Base-by-base conservation (phyloP, 768 basidiomycete genomes). In the Leccinum olivaceopallidum region DNA sequence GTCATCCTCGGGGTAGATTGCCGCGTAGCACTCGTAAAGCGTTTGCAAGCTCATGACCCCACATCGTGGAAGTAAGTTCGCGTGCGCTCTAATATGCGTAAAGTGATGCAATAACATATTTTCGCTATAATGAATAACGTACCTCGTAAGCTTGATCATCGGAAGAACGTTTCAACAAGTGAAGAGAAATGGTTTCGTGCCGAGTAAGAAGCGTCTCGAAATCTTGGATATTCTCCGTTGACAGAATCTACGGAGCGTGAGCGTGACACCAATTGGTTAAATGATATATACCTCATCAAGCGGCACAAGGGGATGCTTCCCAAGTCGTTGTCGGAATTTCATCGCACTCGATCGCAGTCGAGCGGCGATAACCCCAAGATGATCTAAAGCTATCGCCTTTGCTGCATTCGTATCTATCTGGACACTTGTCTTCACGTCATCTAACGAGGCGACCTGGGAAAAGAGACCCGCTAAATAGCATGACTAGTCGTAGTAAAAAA, bases 121-220 rank as follows among this genome's bases (percentile, higher is more conserved):
- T n/a, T 5, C 13, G 28, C 3, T 51, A 6, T 44, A 36, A 50
- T 49, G 2, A 5, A 36, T 14, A 7, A 71, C 86, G 60, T 65
- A 93, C 94, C 69, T 91, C 88, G 62, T 88, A 92, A 1, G 88
- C 86, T 69, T 92, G 89, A 66, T 93, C 91, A 62, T 92, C 88
- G 0, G 85, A 82, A 10, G 92, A 85, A 24, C 86, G 80, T 65
- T 88, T 90, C 53, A 78, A 77, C 14, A 95, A 77, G 73, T 94
- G 87, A 5, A 79, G 74, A 3, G 85, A 81, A 5, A 95, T 79
- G 57, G 87, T 83, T 58, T 82, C 80, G 68, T 94, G 90, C 8
- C 81, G 81, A 2, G 75, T 70, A n/a, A 87, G 74, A 5, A 94
- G 78, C 55, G 75, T 79, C 20, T 87, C 82, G 3, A 95, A 75